Evolutionary conservation across 495 filamentous ascomycete genomes (phyloP).

Genomic region (Pseudoneurospora amorphoporcata): DNA sequence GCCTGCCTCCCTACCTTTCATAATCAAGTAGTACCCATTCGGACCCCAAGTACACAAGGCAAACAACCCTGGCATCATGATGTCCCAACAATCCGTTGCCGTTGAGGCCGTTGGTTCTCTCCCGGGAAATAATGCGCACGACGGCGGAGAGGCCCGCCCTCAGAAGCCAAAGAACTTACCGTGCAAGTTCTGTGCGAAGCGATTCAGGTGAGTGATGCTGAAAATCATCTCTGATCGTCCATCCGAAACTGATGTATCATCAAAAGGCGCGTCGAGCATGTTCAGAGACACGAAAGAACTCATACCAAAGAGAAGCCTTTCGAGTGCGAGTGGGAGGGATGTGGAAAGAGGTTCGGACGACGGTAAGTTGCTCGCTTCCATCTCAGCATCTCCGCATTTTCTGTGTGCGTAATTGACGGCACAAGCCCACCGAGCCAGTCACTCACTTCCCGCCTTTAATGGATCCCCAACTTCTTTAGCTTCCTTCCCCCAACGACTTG

Average conservation of each 20-base stretch:
- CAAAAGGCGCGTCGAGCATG: conserved; percentile 50
- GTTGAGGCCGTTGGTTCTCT: conserved; percentile 33
- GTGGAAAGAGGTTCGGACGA: conserved; percentile 48
- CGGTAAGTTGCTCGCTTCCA: conserved; percentile 31
- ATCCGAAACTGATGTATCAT: conserved; percentile 26
- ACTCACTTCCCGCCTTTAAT: conserved; percentile 1
- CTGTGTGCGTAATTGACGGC: neutral
- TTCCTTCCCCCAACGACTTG: neutral
- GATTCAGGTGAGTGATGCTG: conserved; percentile 37
- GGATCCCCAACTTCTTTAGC: conserved; percentile 4
- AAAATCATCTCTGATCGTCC: conserved; percentile 1
- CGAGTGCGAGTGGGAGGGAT: conserved; percentile 40
- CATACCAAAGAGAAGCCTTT: conserved; percentile 54
- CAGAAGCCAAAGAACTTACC: conserved; percentile 45
- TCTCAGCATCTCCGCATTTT: neutral
- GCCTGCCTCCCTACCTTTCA: conserved; percentile 8
- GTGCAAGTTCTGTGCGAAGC: conserved; percentile 45
- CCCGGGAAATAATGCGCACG: conserved; percentile 26
- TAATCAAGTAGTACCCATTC: conserved; percentile 24
- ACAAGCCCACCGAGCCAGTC: conserved; percentile 3
- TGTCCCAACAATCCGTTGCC: conserved; percentile 40
- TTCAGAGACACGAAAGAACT: conserved; percentile 50
- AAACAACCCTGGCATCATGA: conserved; percentile 27
- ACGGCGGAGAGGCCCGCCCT: conserved; percentile 36
- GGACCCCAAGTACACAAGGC: conserved; percentile 29